Conservation (phyloP, 768 basidiomycete species). For the Russula dissimulans region DNA sequence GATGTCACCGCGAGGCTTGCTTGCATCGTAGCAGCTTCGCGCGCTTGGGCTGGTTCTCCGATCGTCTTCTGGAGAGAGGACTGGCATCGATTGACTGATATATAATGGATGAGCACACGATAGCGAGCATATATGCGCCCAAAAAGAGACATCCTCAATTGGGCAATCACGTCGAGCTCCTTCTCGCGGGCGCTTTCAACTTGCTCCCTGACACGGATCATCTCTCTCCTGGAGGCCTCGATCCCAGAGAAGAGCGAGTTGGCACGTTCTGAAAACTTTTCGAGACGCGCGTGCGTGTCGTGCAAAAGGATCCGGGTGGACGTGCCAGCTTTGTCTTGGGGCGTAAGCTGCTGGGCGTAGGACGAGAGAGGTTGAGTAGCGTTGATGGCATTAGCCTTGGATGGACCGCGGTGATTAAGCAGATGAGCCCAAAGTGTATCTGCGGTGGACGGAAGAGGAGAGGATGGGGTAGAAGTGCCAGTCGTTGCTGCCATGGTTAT, state of each 20-base stretch:
- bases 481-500: conserved; percentile 1
- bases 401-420: conserved; percentile 34
- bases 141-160: conserved; percentile 38
- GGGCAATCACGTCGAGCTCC: conserved; percentile 44
- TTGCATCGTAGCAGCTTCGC: conserved; percentile 18
- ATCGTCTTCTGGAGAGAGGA: conserved; percentile 48
- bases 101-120: conserved; percentile 1
- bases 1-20: conserved; percentile 14
- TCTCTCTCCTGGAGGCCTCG: conserved; percentile 44
- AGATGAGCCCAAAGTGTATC: conserved; percentile 46
- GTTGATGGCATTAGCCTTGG: conserved; percentile 19
- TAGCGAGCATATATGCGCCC: conserved; percentile 20
- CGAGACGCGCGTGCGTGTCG: conserved; percentile 64
- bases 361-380: conserved; percentile 30
- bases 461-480: neutral
- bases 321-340: conserved; percentile 56
- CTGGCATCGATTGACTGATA: conserved; percentile 54
- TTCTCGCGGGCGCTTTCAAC: conserved; percentile 53
- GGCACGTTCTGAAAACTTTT: conserved; percentile 52
- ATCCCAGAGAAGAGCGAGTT: conserved; percentile 43
- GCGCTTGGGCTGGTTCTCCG: conserved; percentile 46
- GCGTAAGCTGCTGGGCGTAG: conserved; percentile 31
- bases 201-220: conserved; percentile 43
- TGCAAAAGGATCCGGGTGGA: conserved; percentile 65
- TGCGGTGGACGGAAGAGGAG: conserved; percentile 17